Evolutionary conservation across 2,329 filamentous ascomycete species (phyloP), one percentile per base, ranked within the genome.

Genomic region (Arthrinium puccinioides): DNA sequence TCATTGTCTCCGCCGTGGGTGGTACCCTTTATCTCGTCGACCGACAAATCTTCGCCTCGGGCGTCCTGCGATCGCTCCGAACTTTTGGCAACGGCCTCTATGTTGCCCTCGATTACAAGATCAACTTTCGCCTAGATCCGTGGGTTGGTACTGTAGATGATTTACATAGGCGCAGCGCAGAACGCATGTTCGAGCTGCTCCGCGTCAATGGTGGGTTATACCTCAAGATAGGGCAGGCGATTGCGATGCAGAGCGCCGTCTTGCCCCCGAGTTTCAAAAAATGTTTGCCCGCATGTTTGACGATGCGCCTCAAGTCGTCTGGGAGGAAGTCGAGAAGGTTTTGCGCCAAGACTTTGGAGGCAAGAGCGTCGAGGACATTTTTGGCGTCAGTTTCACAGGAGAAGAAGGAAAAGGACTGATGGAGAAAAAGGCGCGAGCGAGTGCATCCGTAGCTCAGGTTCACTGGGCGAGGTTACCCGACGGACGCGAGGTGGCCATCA

Each of bases 251-350:
- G 69, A 90, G 85, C 48, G 90, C 90, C 0, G 81, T 97, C 19
- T 66, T 98, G 44, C 92, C 92, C 86, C 89, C 0, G 88, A 95
- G 61, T 97, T 97, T 51, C 88, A 95, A 67, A 81, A 82, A 53
- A 97, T 96, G 88, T 98, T 98, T 56, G 72, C 83, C 16, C 76
- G 84, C 53, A 96, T 98, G 87, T 98, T 97, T 57, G 92, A 97
- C 57, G 90, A 97, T 66, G 92, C 92, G 44, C 89, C 90, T 25
- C 89, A 96, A 69, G 92, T 94, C 56, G 72, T 74, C 28, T 97
- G 89, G 89, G 73, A 70, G 47, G 86, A 90, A 35, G 82, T 95
- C 2, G 83, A 94, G 64, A 76, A 72, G 54, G 89, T 97, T 10
- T 84, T 98, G 27, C 69, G 77, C 16, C 80, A 94, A 57, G 92